phyloP scores from a whole-genome alignment of 495 filamentous ascomycete genomes.

The Penicillium macrosclerotiorum region DNA sequence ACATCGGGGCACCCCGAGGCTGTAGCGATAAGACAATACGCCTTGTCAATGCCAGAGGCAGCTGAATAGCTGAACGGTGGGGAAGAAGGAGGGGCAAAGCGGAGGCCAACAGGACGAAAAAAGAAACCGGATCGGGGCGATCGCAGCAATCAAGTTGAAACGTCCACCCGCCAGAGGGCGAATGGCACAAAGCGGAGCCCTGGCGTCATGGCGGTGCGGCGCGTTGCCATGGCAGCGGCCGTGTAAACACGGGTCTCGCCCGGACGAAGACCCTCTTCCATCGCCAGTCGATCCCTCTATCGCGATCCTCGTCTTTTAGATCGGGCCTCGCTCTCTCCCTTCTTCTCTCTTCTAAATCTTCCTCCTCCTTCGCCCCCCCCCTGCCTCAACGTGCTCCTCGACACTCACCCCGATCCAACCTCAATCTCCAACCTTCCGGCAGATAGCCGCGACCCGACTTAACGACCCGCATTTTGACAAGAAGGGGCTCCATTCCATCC shows the following conservation, averaged over 20 bases:
- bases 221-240: constrained; percentile 46
- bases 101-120: constrained; percentile 11
- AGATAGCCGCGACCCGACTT: constrained; percentile 10
- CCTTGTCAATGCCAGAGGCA: background rate
- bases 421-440: constrained; percentile 1
- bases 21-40: too few relatives aligned
- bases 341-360: constrained; percentile 4
- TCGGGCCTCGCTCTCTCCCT: constrained; percentile 14
- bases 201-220: constrained; percentile 31
- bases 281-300: constrained; percentile 17
- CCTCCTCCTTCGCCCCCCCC: constrained; percentile 5
- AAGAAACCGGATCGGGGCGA: constrained; percentile 19
- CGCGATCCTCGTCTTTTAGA: constrained; percentile 19
- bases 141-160: constrained; percentile 16
- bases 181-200: constrained; percentile 16
- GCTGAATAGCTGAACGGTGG: constrained; percentile 30
- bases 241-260: constrained; percentile 41
- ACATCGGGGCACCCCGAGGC: constrained; percentile 6
- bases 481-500: constrained; percentile 21
- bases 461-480: constrained; percentile 14
- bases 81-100: constrained; percentile 19
- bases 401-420: background rate
- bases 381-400: background rate
- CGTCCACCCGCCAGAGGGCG: constrained; percentile 12
- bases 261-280: constrained; percentile 21